Conservation (phyloP, 192 early-diverging fungal species). For the Rhizoclosmatium sp. region DNA sequence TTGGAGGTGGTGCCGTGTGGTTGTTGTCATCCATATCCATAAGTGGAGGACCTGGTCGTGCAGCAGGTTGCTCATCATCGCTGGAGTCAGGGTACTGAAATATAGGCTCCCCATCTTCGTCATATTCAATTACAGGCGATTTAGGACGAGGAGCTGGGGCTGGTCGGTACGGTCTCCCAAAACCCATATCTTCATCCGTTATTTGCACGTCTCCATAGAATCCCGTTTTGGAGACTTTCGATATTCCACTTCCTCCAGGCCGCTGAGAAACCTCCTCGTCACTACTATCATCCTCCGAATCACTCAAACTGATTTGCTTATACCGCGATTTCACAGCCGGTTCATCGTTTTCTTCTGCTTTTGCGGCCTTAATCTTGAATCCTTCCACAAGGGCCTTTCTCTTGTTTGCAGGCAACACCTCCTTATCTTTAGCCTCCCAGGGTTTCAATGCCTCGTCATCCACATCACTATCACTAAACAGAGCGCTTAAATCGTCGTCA, state of each 20-base stretch:
- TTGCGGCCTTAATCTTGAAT: too few species aligned
- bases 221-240: neutral
- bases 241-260: neutral
- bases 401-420: too few species aligned
- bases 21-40: neutral
- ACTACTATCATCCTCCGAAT: neutral
- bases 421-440: neutral
- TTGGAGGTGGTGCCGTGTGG: neutral
- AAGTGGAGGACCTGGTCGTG: neutral
- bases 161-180: neutral
- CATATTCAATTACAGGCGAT: neutral
- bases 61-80: constrained; percentile 10
- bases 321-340: neutral
- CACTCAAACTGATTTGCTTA: constrained; percentile 18
- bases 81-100: constrained; percentile 27
- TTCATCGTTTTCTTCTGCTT: neutral
- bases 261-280: neutral
- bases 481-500: neutral
- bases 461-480: constrained; percentile 10
- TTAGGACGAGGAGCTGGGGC: neutral
- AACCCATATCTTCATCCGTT: constrained; percentile 4
- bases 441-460: constrained; percentile 1
- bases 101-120: constrained; percentile 31
- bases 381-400: too few species aligned
- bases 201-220: constrained; percentile 11